Evolutionary conservation across 106 monocot species (phyloP).

Genomic region (Posidonia australis): DNA sequence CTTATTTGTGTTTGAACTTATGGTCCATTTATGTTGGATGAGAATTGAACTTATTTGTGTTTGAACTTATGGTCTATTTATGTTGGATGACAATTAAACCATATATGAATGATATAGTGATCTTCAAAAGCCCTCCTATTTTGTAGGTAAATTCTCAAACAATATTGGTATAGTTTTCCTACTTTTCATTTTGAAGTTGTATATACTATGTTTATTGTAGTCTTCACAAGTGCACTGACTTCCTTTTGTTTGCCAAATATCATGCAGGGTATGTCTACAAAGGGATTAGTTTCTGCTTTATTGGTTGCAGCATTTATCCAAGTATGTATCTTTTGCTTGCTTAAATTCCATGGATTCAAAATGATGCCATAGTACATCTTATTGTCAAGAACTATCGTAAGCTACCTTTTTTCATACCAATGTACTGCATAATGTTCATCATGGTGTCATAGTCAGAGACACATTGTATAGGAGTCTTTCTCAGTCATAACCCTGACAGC

Average conservation of each 20-base stretch:
- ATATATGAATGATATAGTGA: no score
- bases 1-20: no score
- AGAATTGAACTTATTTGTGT: no score
- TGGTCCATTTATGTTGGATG: no score
- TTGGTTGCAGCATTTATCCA: constrained; percentile 79
- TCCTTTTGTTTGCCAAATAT: neutral
- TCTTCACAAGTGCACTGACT: neutral
- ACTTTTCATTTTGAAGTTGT: no score
- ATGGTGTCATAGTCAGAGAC: neutral
- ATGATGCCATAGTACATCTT: neutral
- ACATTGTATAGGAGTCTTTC: neutral
- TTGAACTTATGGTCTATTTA: no score
- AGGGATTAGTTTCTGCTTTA: constrained; percentile 54
- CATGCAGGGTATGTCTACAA: constrained; percentile 57
- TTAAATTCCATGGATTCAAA: neutral
- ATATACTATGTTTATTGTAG: neutral
- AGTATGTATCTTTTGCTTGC: constrained; percentile 26
- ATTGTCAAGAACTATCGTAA: neutral
- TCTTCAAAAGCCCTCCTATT: no score
- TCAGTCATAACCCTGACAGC: no score
- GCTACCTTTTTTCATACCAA: neutral
- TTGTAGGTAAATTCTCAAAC: no score
- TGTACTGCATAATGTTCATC: neutral
- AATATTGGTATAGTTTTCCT: no score
- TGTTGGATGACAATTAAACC: no score